Base-by-base conservation (phyloP, 2,329 filamentous ascomycete species). In the Penicillium brevicompactum region DNA sequence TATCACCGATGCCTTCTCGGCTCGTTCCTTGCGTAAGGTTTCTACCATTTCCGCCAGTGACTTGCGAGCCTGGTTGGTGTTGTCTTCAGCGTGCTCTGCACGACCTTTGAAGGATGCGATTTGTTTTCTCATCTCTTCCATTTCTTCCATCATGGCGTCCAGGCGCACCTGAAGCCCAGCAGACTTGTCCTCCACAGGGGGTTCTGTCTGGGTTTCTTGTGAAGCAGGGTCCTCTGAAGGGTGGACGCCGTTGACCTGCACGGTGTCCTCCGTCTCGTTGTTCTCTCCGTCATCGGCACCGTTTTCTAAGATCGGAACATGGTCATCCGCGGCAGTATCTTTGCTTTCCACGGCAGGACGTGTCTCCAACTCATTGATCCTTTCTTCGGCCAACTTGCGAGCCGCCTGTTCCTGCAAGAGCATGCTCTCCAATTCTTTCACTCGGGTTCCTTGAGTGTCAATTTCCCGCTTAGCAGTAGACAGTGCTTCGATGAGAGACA, bases 41-140 rank as follows among this genome's bases (percentile, higher is more conserved):
- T 90, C 81, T 11, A 97, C 87, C 91, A 97, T 94, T 69, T 96
- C 90, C 1, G 89, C 87, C 43, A 99, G 76, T 1, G 88, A 88
- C 71, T 89, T 87, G 51, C 88, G 86, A 51, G 87, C 85, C 41
- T 84, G 80, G 51, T 88, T 85, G 44, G 88, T 84, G 65, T 96
- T 92, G 8, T 83, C 78, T 70, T 97, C 93, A 3, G 92, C 92
- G 55, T 79, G 82, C 71, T 96, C 89, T 8, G 92, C 92, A 30
- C 91, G 86, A 53, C 84, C 79, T 66, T 88, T 88, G 77, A 90
- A 96, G 6, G 81, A 77, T 51, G 94, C 88, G 70, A 96, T 87
- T 70, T 95, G 88, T 58, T 87, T 81, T 73, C 87, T 90, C 79
- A 96, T 85, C 54, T 88, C 87, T 51, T 85, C 86, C 84, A 97